Evolutionary conservation across 495 filamentous ascomycete genomes (phyloP), one percentile per base, ranked within the genome.

Genomic region (Trichoderma gamsii): DNA sequence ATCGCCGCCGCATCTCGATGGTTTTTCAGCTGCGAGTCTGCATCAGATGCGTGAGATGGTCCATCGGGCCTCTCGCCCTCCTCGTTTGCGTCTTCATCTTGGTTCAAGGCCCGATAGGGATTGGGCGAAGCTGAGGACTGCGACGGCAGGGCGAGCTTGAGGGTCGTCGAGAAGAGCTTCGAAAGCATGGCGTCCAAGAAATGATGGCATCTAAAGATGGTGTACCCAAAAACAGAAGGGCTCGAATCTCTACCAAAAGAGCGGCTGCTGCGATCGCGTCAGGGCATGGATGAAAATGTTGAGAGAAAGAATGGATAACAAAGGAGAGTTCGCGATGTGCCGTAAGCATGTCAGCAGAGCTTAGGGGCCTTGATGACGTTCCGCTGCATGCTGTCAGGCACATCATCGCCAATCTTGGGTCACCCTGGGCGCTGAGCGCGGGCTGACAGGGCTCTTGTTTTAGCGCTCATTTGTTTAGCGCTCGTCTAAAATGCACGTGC

Each of bases 31-130:
- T 71, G 66, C 70, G 35, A 38, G 7, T 9, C 35, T 7, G 70
- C 72, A 71, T 71, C 43, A 71, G 67, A 75, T 70, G 68, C 74
- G 75, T 77, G 73, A 71, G 74, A 76, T 68, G 68, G 56, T 25
- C n/a, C 56, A 16, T 61, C 23, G 27, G 56, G 8, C 56, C 56
- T 32, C 56, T 29, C 56, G 56, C 11, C 56, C 15, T 61, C 56
- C 7, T 61, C n/a, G 12, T 61, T 25, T 23, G 9, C 56, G 25
- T 32, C 56, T 23, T 61, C 56, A 61, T 61, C 25, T 18, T 61
- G 56, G 25, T 25, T 61, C 56, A 61, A 61, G 56, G 56, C 23
- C 11, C 16, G 56, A 13, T 61, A 61, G 23, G 56, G 56, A 61
- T 61, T 29, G 56, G 25, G 11, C 27, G 56, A 27, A 61, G 56